Percentiles rank a stretch among this genome's conserved stretches.
Conservation (phyloP, 805 yeast species). For the Candida saitoana region DNA sequence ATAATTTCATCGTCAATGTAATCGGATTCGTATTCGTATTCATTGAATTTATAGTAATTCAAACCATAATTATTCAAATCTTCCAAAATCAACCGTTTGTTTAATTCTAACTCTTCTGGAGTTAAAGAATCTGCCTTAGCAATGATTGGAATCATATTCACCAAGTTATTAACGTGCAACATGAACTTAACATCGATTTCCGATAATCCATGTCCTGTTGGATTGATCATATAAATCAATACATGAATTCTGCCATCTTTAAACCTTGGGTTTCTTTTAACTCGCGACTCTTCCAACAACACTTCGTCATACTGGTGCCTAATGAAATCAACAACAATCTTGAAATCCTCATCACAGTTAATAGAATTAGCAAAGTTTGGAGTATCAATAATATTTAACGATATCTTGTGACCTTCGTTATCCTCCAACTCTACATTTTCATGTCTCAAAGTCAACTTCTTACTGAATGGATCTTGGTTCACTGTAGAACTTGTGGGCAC, state of each 20-base stretch:
- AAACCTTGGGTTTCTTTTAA: conserved; percentile 80
- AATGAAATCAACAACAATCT: conserved; percentile 68
- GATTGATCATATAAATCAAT: conserved; percentile 41
- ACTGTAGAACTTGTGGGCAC: conserved; percentile 67
- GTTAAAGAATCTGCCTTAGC: conserved; percentile 44
- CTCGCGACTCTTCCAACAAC: conserved; percentile 72
- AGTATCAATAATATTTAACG: conserved; percentile 71
- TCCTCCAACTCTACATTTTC: conserved; percentile 83
- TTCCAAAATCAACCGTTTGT: conserved; percentile 70
- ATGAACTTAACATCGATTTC: conserved; percentile 41
- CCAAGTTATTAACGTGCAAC: conserved; percentile 38
- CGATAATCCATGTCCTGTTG: conserved; percentile 43
- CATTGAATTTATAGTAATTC: conserved; percentile 69
- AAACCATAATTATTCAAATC: conserved; percentile 69
- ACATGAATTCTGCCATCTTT: conserved; percentile 81
- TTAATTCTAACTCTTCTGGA: conserved; percentile 48
- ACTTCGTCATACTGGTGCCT: conserved; percentile 83
- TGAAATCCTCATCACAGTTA: conserved; percentile 64
- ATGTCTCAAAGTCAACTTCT: conserved; percentile 60
- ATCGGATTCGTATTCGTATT: conserved; percentile 51
- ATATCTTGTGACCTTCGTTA: conserved; percentile 79
- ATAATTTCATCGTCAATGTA: conserved; percentile 58
- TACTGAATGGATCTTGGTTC: conserved; percentile 49
- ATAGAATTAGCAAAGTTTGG: conserved; percentile 79
- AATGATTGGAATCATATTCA: conserved; percentile 41